These are phyloP conservation scores for Suillus bovinus DNA, from an alignment of 768 basidiomycete genomes.

Conservation along the genomic window DNA sequence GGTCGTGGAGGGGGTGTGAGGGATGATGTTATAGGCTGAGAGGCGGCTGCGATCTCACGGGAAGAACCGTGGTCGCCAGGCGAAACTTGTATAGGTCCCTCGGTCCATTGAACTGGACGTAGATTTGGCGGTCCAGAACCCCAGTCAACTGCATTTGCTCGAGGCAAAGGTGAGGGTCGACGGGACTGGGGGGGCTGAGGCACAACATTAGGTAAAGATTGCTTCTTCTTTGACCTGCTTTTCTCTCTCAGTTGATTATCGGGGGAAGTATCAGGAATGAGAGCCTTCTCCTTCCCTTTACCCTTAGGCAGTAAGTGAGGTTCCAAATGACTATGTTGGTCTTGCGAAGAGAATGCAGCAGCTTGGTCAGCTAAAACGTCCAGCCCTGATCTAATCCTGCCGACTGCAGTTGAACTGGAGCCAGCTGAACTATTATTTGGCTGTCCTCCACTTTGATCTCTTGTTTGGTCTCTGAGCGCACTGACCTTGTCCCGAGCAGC, in stretches of 20 bases:
- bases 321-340: conserved; percentile 17
- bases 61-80: background rate
- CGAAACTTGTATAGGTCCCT: background rate
- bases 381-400: conserved; percentile 51
- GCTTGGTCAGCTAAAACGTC: conserved; percentile 79
- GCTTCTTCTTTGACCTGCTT: conserved; percentile 1
- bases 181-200: background rate
- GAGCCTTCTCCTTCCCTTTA: conserved; percentile 24
- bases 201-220: background rate
- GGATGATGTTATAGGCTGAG: background rate
- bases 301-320: conserved; percentile 14
- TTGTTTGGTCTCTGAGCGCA: conserved; percentile 7
- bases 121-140: conserved; percentile 1
- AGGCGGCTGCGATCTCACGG: background rate
- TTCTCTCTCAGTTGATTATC: background rate
- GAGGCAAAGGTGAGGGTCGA: background rate
- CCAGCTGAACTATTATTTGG: conserved; percentile 6
- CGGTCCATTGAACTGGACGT: background rate
- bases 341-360: conserved; percentile 48
- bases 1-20: background rate
- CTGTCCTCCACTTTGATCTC: background rate
- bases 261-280: background rate
- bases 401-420: conserved; percentile 8
- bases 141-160: background rate
- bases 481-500: conserved; percentile 15